Conservation (phyloP, 495 filamentous ascomycete genomes). For the Xylaria acuta region DNA sequence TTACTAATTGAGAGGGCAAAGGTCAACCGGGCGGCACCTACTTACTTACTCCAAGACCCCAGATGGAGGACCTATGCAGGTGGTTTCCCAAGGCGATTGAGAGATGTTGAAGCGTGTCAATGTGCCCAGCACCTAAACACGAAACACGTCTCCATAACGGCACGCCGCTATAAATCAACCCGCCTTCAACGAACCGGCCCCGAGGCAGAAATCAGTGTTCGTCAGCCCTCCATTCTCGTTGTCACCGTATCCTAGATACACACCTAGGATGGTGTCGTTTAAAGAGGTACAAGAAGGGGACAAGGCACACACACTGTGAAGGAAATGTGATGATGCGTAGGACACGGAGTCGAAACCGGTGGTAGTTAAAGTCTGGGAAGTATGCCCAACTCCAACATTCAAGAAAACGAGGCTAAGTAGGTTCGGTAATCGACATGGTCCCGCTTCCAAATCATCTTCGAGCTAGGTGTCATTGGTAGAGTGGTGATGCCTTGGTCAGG, state of each 20-base stretch:
- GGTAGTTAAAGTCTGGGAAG: conserved; percentile 10
- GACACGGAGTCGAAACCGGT: background rate
- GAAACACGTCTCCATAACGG: conserved; percentile 1
- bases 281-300: conserved; percentile 15
- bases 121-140: conserved; percentile 1
- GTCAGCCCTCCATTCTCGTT: background rate
- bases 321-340: background rate
- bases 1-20: background rate
- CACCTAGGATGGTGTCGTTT: conserved; percentile 3
- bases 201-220: background rate
- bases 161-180: background rate
- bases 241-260: conserved; percentile 2
- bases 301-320: conserved; percentile 17
- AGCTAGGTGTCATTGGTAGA: background rate
- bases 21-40: background rate
- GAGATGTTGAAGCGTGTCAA: conserved; percentile 3
- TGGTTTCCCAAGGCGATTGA: background rate
- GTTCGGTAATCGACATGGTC: background rate
- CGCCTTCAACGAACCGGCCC: background rate
- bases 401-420: conserved; percentile 8
- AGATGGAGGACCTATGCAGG: background rate
- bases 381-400: conserved; percentile 6
- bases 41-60: background rate
- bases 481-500: background rate
- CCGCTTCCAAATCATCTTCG: conserved; percentile 8